These are phyloP conservation scores for Rhynchospora pubera DNA, from an alignment of 176 grass and related monocot species.

Conservation along the genomic window DNA sequence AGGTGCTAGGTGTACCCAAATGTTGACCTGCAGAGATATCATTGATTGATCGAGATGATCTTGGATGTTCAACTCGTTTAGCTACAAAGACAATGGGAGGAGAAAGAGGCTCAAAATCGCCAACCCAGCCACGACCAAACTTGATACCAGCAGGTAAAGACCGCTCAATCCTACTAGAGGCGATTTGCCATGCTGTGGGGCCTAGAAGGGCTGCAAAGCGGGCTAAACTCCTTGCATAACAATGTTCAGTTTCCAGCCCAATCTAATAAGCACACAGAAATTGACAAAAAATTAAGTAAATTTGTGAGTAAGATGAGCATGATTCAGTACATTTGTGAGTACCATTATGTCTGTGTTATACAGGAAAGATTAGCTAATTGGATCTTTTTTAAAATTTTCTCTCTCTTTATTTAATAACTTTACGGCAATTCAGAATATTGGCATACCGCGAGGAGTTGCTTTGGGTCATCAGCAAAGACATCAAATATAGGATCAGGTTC, in stretches of 20 bases:
- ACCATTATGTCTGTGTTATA: not conserved
- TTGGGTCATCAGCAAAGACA: conserved; percentile 40
- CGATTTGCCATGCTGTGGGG: conserved; percentile 68
- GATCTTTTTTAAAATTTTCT: not conserved
- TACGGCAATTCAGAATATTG: not conserved
- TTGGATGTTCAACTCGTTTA: conserved; percentile 26
- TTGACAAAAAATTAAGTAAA: conserved; percentile 26
- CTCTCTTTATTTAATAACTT: not conserved
- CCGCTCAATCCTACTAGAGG: conserved; percentile 65
- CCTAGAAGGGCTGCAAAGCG: conserved; percentile 76
- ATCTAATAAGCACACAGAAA: conserved; percentile 43
- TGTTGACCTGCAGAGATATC: conserved; percentile 29
- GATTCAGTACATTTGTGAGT: not conserved
- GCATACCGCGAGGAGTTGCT: conserved; percentile 70
- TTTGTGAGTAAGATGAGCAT: not conserved
- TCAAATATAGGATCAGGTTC: conserved; percentile 53
- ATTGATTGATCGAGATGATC: conserved; percentile 17
- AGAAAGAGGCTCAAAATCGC: conserved; percentile 63
- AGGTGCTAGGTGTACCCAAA: conserved; percentile 16
- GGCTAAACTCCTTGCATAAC: conserved; percentile 88
- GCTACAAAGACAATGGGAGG: conserved; percentile 50
- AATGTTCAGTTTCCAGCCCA: conserved; percentile 63
- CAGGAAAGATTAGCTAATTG: not conserved
- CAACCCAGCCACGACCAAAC: conserved; percentile 93
- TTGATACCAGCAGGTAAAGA: conserved; percentile 64